Evolutionary conservation across 805 yeast species (phyloP).

Genomic region (Wickerhamiella allomyrinae): DNA sequence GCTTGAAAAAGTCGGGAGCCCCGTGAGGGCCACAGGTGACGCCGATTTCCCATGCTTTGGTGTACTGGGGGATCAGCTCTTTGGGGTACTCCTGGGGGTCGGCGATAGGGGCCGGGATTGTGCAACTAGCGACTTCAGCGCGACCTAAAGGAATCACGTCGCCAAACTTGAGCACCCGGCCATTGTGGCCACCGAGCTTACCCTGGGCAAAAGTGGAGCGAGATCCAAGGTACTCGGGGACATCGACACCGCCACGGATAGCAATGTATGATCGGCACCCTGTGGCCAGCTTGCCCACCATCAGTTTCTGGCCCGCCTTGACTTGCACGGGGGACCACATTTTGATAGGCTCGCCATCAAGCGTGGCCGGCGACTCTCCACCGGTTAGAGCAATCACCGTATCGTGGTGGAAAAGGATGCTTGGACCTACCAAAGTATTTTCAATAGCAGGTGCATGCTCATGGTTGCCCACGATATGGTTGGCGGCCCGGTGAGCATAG

Average conservation of each 20-base stretch:
- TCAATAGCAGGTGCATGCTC: constrained; percentile 78
- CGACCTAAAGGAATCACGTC: constrained; percentile 82
- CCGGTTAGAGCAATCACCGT: constrained; percentile 75
- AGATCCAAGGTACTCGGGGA: constrained; percentile 88
- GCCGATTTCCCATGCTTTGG: constrained; percentile 65
- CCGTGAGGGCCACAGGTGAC: constrained; percentile 98
- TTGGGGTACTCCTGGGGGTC: constrained; percentile 48
- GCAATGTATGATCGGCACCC: constrained; percentile 90
- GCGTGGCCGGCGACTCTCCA: constrained; percentile 54
- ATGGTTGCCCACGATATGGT: constrained; percentile 80
- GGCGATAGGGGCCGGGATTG: constrained; percentile 57
- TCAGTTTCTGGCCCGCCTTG: constrained; percentile 59
- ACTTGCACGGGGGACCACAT: constrained; percentile 65
- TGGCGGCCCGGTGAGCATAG: constrained; percentile 78
- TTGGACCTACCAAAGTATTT: constrained; percentile 77
- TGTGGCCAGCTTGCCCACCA: constrained; percentile 62
- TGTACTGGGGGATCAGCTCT: constrained; percentile 40
- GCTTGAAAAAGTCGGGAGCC: constrained; percentile 81
- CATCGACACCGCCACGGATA: constrained; percentile 85
- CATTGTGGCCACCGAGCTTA: constrained; percentile 82
- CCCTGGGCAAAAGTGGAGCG: constrained; percentile 93
- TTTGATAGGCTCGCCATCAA: constrained; percentile 42
- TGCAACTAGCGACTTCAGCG: constrained; percentile 50
- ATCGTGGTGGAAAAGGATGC: constrained; percentile 69
- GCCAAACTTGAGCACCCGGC: constrained; percentile 80